Base-by-base conservation (phyloP, 371 early-diverging fungal species). In the Lichtheimia corymbifera region DNA sequence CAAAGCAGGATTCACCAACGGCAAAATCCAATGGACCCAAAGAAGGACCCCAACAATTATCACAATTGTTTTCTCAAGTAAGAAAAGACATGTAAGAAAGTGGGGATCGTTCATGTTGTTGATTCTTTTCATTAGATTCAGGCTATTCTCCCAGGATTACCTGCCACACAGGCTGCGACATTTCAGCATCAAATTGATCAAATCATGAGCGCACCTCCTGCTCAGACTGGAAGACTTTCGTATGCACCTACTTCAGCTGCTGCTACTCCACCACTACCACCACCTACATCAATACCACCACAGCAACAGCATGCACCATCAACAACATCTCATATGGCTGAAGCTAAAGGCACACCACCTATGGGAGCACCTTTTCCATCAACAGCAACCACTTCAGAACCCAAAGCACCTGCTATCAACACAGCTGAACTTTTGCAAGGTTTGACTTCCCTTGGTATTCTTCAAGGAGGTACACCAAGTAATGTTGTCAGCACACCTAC, bases 111-210 rank as follows among this genome's bases (percentile, higher is more conserved):
- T 14, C 12, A 35, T 17, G 28, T 28, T 6, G 15, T 53, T 53
- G 13, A 40, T 15, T 27, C 47, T 20, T 27, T 55, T 44, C 1
- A 22, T 20, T 24, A 79, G 80, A 74, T 79, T 6, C 72, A 76
- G 52, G 70, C 80, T 15, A 68, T 79, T 11, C 65, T 79, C 28
- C 80, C 80, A 24, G 67, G 74, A 17, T 55, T 79, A 41, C 73
- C 79, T 45, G 53, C 76, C 13, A 57, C 68, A 28, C 76, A 77
- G 58, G 74, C 76, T 7, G 50, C 52, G 0, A 58, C 71, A 7
- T 74, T 80, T 45, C 76, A 77, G 42, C 74, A 73, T 53, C 68
- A 73, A 24, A 58, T 79, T 20, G 53, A 75, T 2, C 71, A 74
- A 51, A 72, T 73, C 51, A 43, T 42, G 42, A 18, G 27, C 3